Base-by-base conservation (phyloP, 768 basidiomycete species). In the Stropharia rugosoannulata region DNA sequence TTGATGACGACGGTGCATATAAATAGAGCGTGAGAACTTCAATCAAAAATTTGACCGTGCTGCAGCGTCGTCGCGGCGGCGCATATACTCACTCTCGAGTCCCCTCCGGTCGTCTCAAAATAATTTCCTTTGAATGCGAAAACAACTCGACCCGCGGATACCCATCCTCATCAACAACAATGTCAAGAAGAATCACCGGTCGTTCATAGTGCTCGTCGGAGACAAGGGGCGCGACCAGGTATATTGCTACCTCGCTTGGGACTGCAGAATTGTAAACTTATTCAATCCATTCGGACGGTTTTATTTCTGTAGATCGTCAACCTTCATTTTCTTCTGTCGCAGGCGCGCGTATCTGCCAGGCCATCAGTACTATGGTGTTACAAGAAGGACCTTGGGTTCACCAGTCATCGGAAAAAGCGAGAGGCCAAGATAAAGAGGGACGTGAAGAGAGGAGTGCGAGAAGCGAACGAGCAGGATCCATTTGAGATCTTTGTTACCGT, bases 401-500 rank as follows among this genome's bases (percentile, higher is more conserved):
- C 94, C 8, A 95, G 92, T 61, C 95, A 98, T 73, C 89, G 96
- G 29, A 98, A 97, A 75, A 97, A 98, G 71, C 83, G 95, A 48
- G 96, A 98, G 71, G 90, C 88, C 27, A 98, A 95, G 75, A 94
- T 98, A 62, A 98, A 97, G 70, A 81, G 93, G 51, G 95, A 99
- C 68, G 87, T 97, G 29, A 98, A 97, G 72, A 84, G 93, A 11
- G 96, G 96, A 5, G 84, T 94, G 35, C 82, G 97, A 22, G 96
- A 99, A 65, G 85, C 89, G 2, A 95, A 97, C 67, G 95, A 99
- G 56, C 92, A 97, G 68, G 86, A 92, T 70, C 96, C 97, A 1
- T 98, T 99, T 69, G 97, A 99, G 74, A 93, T 98, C 41, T 99
- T 99, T 68, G 87, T 98, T 11, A 91, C 93, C 0, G 95, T 98